phyloP scores from a whole-genome alignment of 2,329 filamentous ascomycete species.

The Rutstroemia sp. region DNA sequence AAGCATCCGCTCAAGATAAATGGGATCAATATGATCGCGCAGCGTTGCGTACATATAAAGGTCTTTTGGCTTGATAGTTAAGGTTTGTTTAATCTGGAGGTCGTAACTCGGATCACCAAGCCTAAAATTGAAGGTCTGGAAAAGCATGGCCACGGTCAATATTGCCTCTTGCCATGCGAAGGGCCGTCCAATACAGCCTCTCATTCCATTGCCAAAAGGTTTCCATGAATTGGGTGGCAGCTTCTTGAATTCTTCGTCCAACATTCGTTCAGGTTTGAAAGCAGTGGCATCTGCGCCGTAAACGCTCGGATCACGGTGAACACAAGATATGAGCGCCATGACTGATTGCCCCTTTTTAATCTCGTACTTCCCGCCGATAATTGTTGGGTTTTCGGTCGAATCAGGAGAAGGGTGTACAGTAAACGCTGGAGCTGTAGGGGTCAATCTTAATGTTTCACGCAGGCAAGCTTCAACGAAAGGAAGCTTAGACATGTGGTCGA shows the following conservation, averaged over 20 bases:
- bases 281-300: constrained; percentile 58
- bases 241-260: constrained; percentile 59
- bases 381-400: constrained; percentile 19
- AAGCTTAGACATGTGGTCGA: constrained; percentile 45
- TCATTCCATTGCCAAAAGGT: constrained; percentile 66
- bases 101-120: constrained; percentile 54
- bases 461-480: constrained; percentile 60
- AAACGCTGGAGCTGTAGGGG: constrained; percentile 33
- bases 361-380: constrained; percentile 32
- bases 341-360: constrained; percentile 44
- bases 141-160: constrained; percentile 52
- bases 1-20: constrained; percentile 35
- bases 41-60: constrained; percentile 55
- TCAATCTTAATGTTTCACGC: constrained; percentile 57
- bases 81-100: constrained; percentile 45
- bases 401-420: constrained; percentile 37
- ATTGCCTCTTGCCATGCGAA: constrained; percentile 72
- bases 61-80: constrained; percentile 57
- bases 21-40: constrained; percentile 34
- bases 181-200: constrained; percentile 64
- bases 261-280: constrained; percentile 66
- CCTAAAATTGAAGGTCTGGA: constrained; percentile 66
- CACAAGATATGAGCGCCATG: neutral
- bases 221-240: constrained; percentile 60
- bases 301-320: constrained; percentile 55